Conservation (phyloP, 2,329 filamentous ascomycete genomes). For the Oidium heveae region DNA sequence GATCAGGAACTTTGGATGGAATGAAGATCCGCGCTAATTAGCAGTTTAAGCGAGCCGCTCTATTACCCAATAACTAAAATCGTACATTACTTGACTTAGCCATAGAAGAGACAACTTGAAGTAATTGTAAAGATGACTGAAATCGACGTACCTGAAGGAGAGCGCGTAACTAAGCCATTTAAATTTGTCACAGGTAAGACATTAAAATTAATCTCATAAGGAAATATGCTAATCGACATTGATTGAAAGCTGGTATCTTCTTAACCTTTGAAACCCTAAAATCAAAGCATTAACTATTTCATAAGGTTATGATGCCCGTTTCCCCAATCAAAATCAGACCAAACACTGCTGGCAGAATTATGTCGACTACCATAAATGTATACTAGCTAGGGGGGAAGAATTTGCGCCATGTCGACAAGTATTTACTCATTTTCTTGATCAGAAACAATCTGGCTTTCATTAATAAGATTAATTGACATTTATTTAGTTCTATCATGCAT, state of each 20-base stretch:
- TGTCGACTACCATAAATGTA: slow-evolving; percentile 99
- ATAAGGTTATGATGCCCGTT: slow-evolving; percentile 91
- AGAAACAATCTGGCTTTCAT: slow-evolving; percentile 8
- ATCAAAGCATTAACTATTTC: slow-evolving; percentile 5
- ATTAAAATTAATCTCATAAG: slow-evolving; percentile 2
- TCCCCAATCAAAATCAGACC: slow-evolving; percentile 94
- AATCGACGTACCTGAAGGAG: slow-evolving; percentile 39
- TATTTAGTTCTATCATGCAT: slow-evolving; percentile 74
- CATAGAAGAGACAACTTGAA: not conserved
- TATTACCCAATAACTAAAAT: not conserved
- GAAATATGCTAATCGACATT: slow-evolving; percentile 16
- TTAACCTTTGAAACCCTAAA: slow-evolving; percentile 2
- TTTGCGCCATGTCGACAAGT: slow-evolving; percentile 95
- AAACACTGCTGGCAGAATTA: slow-evolving; percentile 99
- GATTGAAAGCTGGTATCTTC: slow-evolving; percentile 22
- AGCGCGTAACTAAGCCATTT: slow-evolving; percentile 94
- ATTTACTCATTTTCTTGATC: slow-evolving; percentile 10
- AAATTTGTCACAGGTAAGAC: slow-evolving; percentile 96
- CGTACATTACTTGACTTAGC: not conserved
- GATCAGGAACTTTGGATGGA: too few species aligned
- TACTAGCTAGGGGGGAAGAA: slow-evolving; percentile 93
- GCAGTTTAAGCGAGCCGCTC: not conserved
- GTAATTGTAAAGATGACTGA: slow-evolving; percentile 53
- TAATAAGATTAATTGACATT: slow-evolving; percentile 15
- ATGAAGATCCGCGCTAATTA: not conserved